Base-by-base conservation (phyloP, 495 filamentous ascomycete genomes). In the Hyphodiscus hymeniophilus region DNA sequence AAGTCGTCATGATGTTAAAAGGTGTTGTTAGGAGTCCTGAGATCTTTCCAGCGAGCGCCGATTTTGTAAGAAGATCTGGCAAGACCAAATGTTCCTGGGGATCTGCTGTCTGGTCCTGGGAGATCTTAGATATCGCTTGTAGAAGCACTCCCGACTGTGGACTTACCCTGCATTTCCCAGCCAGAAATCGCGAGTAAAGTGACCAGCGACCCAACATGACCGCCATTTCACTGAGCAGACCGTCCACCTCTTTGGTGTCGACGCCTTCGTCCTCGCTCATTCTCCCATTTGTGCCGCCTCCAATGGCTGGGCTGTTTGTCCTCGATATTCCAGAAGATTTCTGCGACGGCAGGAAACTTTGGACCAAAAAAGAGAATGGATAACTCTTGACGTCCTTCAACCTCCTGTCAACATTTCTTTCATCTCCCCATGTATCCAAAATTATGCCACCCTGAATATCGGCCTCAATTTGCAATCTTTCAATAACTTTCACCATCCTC, bases 391-490 rank as follows among this genome's bases (percentile, higher is more conserved):
- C 84, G 60, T 98, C 92, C 8, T 85, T 96, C 54, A 98, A 69
- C 57, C 83, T 86, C 54, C 90, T 74, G 59, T 88, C 85, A 21
- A 98, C 77, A 32, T 71, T 76, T 38, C 87, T 76, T 60, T 97
- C 92, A 54, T 98, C 92, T 42, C 80, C 77, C 87, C 90, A 98
- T 17, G 90, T 92, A 63, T 98, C 92, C 22, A 98, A 66, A 31
- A 98, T 79, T 53, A 97, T 94, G 47, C 92, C 94, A n/a, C 92
- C 92, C 67, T 97, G 94, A 23, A 95, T 82, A 66, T 98, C 92
- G 7, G 87, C 90, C 65, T 98, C 92, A 33, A 90, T 73, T 64
- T 98, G 94, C 38, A 98, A 66, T 42, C 88, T 76, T 66, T 96
- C 89, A 60, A 97, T 89, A 45, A 98, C 94, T 58, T 81, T 89